Base-by-base conservation (phyloP, 2,329 filamentous ascomycete species). In the Cryphonectria radicalis region DNA sequence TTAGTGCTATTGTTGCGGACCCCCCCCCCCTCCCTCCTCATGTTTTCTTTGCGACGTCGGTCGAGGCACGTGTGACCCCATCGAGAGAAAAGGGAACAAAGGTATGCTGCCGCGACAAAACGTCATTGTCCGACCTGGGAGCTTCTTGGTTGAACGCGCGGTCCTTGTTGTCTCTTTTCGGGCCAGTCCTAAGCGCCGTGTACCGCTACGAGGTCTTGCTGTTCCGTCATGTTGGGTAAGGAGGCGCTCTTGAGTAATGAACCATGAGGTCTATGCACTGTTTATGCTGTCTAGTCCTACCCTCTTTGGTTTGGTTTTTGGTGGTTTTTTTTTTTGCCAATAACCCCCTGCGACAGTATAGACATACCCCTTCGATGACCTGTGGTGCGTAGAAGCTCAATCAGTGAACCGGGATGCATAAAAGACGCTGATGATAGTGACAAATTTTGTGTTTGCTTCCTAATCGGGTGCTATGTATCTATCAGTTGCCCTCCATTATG, bases 61-160 rank as follows among this genome's bases (percentile, higher is more conserved):
- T 19, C 40, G 37, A 40, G 40, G 37, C 32, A n/a, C 62, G 62
- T 64, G 62, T 64, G 37, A 64, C 62, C n/a, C 40, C n/a, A 40
- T n/a, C 62, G 37, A 64, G 37, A 32, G 14, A 17, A 11, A n/a
- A 22, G 11, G 32, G 59, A 63, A 5, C 35, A 35, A 40, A 4
- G 35, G 35, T 35, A 42, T 59, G 28, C 55, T 59, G 55, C 55
- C 55, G 55, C 55, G 28, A 19, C 28, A 40, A 40, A 28, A 59
- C 55, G 55, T 59, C 55, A 59, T 59, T 59, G 55, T 59, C 55
- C 14, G 28, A 59, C 55, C 14, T 17, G 14, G 32, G 55, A n/a
- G 46, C 22, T 8, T 59, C 55, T 28, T 32, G 55, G 13, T 14
- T 35, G 28, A 11, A 3, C 37, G 28, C 19, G 55, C 28, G 53